phyloP scores from a whole-genome alignment of 1,284 basidiomycete genomes.

The Sphagnurus paluster region DNA sequence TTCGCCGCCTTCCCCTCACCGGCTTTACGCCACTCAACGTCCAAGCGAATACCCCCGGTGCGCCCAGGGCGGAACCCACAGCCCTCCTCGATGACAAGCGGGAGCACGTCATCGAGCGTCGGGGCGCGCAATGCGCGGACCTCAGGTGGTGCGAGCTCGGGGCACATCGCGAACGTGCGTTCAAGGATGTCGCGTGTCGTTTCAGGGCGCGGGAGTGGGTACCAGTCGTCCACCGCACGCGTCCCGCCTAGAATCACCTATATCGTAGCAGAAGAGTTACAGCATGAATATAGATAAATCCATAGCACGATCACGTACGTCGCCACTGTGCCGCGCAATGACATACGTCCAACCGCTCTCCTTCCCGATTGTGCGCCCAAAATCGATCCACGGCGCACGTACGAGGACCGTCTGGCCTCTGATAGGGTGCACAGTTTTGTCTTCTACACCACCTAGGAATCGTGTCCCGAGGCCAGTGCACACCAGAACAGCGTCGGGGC shows the following conservation, averaged over 20 bases:
- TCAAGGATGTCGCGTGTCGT: conserved; percentile 61
- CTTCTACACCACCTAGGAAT: conserved; percentile 79
- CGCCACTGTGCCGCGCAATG: conserved; percentile 67
- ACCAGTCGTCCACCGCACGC: conserved; percentile 64
- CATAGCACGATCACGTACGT: too few relatives aligned
- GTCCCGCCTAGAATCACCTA: conserved; percentile 73
- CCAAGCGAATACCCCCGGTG: conserved; percentile 68
- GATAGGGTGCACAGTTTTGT: conserved; percentile 72
- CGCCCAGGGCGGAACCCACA: conserved; percentile 74
- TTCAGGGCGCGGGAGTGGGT: conserved; percentile 52
- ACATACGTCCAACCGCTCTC: conserved; percentile 61
- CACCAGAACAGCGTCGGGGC: conserved; percentile 57
- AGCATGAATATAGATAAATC: conserved; percentile 15
- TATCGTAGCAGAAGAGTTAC: background rate
- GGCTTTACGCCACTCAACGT: conserved; percentile 48
- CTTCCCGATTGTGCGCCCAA: conserved; percentile 55
- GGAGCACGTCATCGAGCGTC: conserved; percentile 57
- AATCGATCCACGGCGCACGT: conserved; percentile 70
- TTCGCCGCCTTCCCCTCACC: conserved; percentile 22
- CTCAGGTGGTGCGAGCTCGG: conserved; percentile 68
- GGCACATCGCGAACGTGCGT: conserved; percentile 56
- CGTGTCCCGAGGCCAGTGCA: conserved; percentile 69
- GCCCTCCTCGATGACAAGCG: conserved; percentile 66
- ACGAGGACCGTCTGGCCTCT: conserved; percentile 86
- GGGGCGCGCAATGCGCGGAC: conserved; percentile 48